Evolutionary conservation across 139 green algal genomes (phyloP), one percentile per base, ranked within the genome.

Genomic region (Micractinium conductrix): DNA sequence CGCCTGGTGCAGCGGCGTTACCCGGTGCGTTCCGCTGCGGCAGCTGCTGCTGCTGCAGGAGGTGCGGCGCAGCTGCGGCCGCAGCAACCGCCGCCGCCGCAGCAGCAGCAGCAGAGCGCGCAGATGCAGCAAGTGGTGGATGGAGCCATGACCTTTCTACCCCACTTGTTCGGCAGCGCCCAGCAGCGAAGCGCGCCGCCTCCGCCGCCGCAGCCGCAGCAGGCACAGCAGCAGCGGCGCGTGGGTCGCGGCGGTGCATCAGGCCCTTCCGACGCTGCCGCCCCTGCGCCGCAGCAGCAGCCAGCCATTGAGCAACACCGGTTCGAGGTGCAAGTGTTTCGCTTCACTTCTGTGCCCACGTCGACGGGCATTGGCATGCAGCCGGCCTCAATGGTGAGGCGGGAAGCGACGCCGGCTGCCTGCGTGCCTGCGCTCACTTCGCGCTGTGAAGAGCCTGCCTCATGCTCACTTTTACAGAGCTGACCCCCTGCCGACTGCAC

Each of bases 1-100:
- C 63, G 63, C 9, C 63, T 71, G 1, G 63, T 71, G 63, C 63
- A 71, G 63, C 63, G 63, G n/a, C 63, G 63, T n/a, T 71, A 71
- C 63, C 63, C 63, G 1, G n/a, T 16, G n/a, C 63, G 63, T 21
- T 10, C n/a, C 10, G 63, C 63, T 2, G 63, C 63, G 26, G 63
- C 63, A 2, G 63, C 30, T 8, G n/a, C 63, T 2, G 63, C 63
- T 37, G 63, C 28, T 3, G 28, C 8, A 21, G 63, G 4, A 4
- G 2, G n/a, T 3, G 3, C 63, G 0, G 63, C 28, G n/a, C 65
- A 72, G 65, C 65, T 26, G 33, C 65, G 22, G 65, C 33, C 3
- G 33, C 69, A 50, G 69, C 69, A 38, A 12, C 40, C 8, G 69
- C 69, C 22, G 69, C 12, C 38, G 9, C 24, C 22, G 69, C 24